A percentile compares a stretch with the other conserved stretches of the same genome.
phyloP scores from a whole-genome alignment of 257 asterid genomes.

The Solanum chmielewskii region DNA sequence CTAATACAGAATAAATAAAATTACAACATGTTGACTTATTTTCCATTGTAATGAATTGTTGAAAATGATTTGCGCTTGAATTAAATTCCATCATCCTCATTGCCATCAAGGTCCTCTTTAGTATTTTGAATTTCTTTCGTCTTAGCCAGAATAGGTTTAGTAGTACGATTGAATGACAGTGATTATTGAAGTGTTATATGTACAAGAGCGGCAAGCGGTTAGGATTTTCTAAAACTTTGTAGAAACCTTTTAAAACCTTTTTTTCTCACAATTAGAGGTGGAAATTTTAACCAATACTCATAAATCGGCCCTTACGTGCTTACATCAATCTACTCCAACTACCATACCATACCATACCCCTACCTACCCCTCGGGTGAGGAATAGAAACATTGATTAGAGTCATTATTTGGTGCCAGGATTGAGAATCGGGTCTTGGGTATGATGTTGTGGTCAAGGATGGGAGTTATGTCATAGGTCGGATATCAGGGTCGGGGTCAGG shows the following conservation, averaged over 20 bases:
- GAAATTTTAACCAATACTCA: not conserved
- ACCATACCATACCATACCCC: too few relatives aligned
- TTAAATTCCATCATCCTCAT: not conserved
- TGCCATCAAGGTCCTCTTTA: fast-evolving
- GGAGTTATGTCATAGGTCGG: too few relatives aligned
- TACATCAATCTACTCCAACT: too few relatives aligned
- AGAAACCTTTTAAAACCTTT: not conserved
- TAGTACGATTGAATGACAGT: not conserved
- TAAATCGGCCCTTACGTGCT: too few relatives aligned
- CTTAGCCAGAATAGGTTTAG: not conserved
- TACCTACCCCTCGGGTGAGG: too few relatives aligned
- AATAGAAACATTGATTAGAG: too few relatives aligned
- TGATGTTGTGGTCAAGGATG: too few relatives aligned
- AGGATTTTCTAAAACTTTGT: not conserved
- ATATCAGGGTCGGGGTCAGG: too few relatives aligned
- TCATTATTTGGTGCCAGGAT: too few relatives aligned
- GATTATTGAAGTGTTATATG: not conserved
- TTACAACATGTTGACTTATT: not conserved
- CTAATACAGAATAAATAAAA: not conserved
- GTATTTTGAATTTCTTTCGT: not conserved
- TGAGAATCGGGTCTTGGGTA: too few relatives aligned
- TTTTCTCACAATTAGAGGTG: not conserved
- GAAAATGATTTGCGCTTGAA: not conserved
- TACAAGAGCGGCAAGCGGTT: not conserved
- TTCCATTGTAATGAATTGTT: not conserved